These are phyloP conservation scores for Cryptococcus hybrid DNA, from an alignment of 1,284 basidiomycete species.

Conservation along the genomic window DNA sequence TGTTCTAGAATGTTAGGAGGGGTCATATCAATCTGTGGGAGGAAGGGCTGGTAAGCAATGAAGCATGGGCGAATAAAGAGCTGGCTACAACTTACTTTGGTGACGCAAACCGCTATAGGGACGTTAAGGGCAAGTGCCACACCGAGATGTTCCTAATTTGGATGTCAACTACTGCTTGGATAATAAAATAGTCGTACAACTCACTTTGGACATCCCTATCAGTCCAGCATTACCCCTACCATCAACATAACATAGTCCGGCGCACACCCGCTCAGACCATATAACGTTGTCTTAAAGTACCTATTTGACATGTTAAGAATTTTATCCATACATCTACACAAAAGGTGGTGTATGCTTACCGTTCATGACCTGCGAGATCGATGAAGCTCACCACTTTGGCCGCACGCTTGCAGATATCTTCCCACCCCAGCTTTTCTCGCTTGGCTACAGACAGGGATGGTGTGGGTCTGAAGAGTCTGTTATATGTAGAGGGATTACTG, in stretches of 20 bases:
- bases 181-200: neutral
- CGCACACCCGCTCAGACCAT: constrained; percentile 88
- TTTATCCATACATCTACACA: neutral
- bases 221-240: constrained; percentile 93
- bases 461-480: constrained; percentile 66
- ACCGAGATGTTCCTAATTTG: constrained; percentile 68
- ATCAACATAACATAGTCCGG: constrained; percentile 96
- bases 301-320: constrained; percentile 12
- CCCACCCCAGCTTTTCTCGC: constrained; percentile 88
- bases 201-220: constrained; percentile 91
- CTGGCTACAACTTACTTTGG: constrained; percentile 62
- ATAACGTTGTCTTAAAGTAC: constrained; percentile 81
- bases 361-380: constrained; percentile 87
- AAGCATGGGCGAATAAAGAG: neutral
- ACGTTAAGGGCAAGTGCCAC: constrained; percentile 92
- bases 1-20: constrained; percentile 85
- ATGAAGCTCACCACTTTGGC: constrained; percentile 96
- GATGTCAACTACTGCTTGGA: neutral
- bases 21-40: constrained; percentile 87
- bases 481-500: constrained; percentile 66
- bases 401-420: constrained; percentile 86
- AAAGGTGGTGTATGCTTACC: constrained; percentile 56
- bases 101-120: constrained; percentile 90
- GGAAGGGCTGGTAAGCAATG: neutral
- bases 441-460: constrained; percentile 56